Conservation (phyloP, 192 early-diverging fungal species). For the Nowakowskiella sp. region DNA sequence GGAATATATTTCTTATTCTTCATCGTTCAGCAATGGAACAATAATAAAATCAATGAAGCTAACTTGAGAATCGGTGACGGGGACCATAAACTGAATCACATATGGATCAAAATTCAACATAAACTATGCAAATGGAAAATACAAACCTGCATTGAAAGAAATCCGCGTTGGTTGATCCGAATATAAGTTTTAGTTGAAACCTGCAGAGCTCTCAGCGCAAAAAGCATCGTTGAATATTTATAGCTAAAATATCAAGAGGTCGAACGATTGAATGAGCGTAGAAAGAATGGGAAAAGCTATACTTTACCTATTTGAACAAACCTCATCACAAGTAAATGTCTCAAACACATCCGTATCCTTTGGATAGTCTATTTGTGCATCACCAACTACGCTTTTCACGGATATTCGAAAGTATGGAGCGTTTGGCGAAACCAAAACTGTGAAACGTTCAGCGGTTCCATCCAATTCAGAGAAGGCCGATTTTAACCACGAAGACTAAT, state of each 20-base stretch:
- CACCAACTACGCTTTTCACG: slow-evolving; percentile 36
- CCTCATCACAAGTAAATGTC: slow-evolving; percentile 39
- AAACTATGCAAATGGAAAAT: neutral
- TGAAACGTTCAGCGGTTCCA: slow-evolving; percentile 37
- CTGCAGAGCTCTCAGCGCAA: slow-evolving; percentile 37
- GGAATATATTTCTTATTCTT: slow-evolving; percentile 8
- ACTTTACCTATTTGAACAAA: slow-evolving; percentile 7
- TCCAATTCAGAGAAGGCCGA: slow-evolving; percentile 54
- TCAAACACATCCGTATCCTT: slow-evolving; percentile 46
- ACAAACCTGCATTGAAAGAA: slow-evolving; percentile 36
- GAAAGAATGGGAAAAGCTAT: neutral
- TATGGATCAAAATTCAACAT: neutral
- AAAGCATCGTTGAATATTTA: slow-evolving; percentile 31
- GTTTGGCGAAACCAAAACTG: slow-evolving; percentile 26
- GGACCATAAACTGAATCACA: slow-evolving; percentile 12
- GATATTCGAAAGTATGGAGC: slow-evolving; percentile 45
- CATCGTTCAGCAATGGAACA: neutral
- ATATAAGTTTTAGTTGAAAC: slow-evolving; percentile 46
- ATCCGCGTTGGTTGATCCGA: slow-evolving; percentile 40
- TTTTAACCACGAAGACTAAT: slow-evolving; percentile 39
- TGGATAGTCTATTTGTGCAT: slow-evolving; percentile 42
- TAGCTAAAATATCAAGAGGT: slow-evolving; percentile 35
- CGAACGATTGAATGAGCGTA: no score
- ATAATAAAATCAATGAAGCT: slow-evolving; percentile 14
- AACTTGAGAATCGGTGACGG: slow-evolving; percentile 9